phyloP scores from a whole-genome alignment of 2,329 filamentous ascomycete genomes.

The Onygenales sp. region DNA sequence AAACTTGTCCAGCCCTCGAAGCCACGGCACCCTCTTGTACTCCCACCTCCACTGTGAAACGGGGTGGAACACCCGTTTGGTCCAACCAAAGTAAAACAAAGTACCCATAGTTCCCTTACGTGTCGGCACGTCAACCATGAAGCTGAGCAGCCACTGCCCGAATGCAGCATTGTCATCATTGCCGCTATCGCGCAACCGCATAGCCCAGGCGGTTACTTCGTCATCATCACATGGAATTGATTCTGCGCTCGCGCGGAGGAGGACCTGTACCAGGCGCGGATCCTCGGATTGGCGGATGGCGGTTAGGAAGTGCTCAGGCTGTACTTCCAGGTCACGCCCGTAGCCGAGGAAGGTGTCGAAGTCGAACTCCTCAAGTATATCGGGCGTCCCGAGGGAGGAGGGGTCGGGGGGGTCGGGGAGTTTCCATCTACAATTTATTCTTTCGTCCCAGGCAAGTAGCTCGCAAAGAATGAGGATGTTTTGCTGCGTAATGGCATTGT shows the following conservation, averaged over 20 bases:
- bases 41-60: too few relatives aligned
- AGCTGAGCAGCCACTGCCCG: conserved; percentile 26
- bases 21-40: too few relatives aligned
- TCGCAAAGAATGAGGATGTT: conserved; percentile 23
- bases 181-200: conserved; percentile 13
- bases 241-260: conserved; percentile 30
- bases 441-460: conserved; percentile 32
- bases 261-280: conserved; percentile 19
- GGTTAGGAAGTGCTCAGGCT: conserved; percentile 23
- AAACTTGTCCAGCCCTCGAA: too few relatives aligned
- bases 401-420: neutral
- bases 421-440: conserved; percentile 11
- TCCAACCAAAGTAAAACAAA: neutral
- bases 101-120: neutral
- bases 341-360: too few relatives aligned
- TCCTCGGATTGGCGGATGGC: conserved; percentile 20
- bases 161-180: conserved; percentile 12
- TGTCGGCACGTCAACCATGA: conserved; percentile 22
- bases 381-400: conserved; percentile 13
- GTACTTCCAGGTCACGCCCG: neutral
- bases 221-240: conserved; percentile 26
- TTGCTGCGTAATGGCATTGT: conserved; percentile 25
- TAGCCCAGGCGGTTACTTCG: conserved; percentile 28
- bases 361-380: too few relatives aligned
- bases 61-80: too few relatives aligned